Evolutionary conservation across 805 yeast species (phyloP), one percentile per base, ranked within the genome.

Genomic region (Kodamaea fukazawae): DNA sequence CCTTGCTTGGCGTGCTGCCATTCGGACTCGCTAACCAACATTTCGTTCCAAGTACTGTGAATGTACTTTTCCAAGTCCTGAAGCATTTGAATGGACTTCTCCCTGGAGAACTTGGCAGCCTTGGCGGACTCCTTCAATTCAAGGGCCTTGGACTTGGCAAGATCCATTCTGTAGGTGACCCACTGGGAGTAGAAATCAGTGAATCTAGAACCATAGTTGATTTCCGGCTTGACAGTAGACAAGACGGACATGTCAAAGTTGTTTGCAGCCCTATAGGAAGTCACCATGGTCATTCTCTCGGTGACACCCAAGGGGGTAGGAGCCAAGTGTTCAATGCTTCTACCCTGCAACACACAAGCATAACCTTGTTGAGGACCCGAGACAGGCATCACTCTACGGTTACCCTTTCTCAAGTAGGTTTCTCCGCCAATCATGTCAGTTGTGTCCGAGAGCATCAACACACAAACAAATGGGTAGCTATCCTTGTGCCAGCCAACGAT

Each of bases 391-490:
- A 44, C 41, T 6, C 14, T 35, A 1, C 39, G 36, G 7, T 61
- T 54, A 3, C 76, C 77, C 55, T 65, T 73, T 45, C 74, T 66
- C 45, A 77, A 63, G 20, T 73, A 65, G 2, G 83, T 77, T 53
- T 78, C 83, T 35, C 83, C 83, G 20, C 83, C 83, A 54, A 73
- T 61, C 83, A 78, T 78, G 32, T 65, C 58, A 2, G 71, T 47
- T 7, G 84, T 79, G 51, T 78, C 83, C 22, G 78, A 71, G 32
- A 79, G 53, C 85, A 79, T 79, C 44, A 78, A 63, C 11, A 79
- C 84, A 57, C 83, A 79, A 13, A 78, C 83, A 53, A 76, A 77
- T 11, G 83, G 83, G 41, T 76, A 78, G n/a, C 79, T 70, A 53
- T 79, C 85, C 39, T 63, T 55, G 61, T 79, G 84, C 85, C 85